Conservation (phyloP, 208 protist genomes). For the Acanthamoeba culbertsoni region DNA sequence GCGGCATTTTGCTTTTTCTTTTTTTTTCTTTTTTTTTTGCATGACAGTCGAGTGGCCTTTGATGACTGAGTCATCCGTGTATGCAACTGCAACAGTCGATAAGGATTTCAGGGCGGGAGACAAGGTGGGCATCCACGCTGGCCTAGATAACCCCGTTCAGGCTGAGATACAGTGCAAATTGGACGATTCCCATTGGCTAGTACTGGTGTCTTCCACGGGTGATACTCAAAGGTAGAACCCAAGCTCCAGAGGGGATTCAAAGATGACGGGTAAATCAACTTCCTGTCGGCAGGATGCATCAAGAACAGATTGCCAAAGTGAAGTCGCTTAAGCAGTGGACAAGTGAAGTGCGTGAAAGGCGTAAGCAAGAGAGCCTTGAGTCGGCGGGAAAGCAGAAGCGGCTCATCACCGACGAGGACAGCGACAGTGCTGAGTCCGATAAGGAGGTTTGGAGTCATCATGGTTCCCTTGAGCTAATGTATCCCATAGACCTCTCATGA, state of each 20-base stretch:
- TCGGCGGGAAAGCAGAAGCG: background rate
- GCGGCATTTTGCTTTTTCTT: background rate
- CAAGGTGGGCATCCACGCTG: background rate
- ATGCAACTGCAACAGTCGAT: too few species aligned
- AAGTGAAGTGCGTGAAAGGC: background rate
- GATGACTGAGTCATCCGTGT: too few species aligned
- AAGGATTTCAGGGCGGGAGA: conserved; percentile 20
- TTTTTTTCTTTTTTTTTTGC: background rate
- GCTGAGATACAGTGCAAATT: conserved; percentile 17
- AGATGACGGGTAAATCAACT: background rate
- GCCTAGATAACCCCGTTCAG: background rate
- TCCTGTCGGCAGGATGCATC: background rate
- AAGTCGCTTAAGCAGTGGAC: background rate
- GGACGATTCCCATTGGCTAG: conserved; percentile 25
- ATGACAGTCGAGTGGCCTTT: too few species aligned
- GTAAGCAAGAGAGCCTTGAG: background rate
- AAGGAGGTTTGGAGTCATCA: background rate
- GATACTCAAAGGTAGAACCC: background rate
- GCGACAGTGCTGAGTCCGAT: background rate
- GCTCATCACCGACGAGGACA: background rate
- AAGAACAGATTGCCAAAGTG: background rate
- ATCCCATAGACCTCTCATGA: too few species aligned
- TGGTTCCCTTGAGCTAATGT: too few species aligned
- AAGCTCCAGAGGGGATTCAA: background rate
- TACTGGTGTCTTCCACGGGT: background rate